A percentile compares a stretch with the other conserved stretches of the same genome.
These are phyloP conservation scores for Endothia cerciana DNA, from an alignment of 2,329 filamentous ascomycete genomes.

Conservation along the genomic window DNA sequence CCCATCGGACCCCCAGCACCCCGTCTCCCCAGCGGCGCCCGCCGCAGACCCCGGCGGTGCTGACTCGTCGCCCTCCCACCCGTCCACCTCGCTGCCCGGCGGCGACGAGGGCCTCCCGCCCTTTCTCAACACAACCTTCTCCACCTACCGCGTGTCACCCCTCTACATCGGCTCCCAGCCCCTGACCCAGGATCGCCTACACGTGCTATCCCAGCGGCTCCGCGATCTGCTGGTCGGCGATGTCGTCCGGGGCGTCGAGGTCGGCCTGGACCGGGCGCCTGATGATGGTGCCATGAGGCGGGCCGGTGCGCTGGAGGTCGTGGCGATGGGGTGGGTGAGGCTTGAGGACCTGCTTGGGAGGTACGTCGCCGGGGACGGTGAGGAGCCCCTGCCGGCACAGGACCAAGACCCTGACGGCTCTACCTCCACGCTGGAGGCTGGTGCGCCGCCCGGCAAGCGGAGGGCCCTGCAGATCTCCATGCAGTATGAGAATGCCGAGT, in stretches of 20 bases:
- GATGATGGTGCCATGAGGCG: conserved; percentile 45
- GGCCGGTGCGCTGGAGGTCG: conserved; percentile 49
- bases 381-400: conserved; percentile 4
- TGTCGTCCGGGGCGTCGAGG: conserved; percentile 62
- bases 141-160: conserved; percentile 59
- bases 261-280: conserved; percentile 47
- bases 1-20: neutral
- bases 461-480: conserved; percentile 51
- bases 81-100: conserved; percentile 18
- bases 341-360: conserved; percentile 35
- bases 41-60: neutral
- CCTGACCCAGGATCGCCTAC: conserved; percentile 45
- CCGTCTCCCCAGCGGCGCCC: conserved; percentile 1
- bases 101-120: conserved; percentile 37
- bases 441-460: conserved; percentile 31
- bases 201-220: conserved; percentile 50
- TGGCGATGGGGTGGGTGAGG: conserved; percentile 53
- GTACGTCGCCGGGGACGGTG: conserved; percentile 36
- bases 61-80: conserved; percentile 19
- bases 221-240: conserved; percentile 61
- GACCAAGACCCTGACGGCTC: conserved; percentile 19
- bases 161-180: conserved; percentile 50
- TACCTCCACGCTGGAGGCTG: conserved; percentile 22
- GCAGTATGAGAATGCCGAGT: conserved; percentile 56
- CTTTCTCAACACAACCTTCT: conserved; percentile 64